phyloP scores from a whole-genome alignment of 148 eudicot genomes.

The Arctostaphylos glauca region DNA sequence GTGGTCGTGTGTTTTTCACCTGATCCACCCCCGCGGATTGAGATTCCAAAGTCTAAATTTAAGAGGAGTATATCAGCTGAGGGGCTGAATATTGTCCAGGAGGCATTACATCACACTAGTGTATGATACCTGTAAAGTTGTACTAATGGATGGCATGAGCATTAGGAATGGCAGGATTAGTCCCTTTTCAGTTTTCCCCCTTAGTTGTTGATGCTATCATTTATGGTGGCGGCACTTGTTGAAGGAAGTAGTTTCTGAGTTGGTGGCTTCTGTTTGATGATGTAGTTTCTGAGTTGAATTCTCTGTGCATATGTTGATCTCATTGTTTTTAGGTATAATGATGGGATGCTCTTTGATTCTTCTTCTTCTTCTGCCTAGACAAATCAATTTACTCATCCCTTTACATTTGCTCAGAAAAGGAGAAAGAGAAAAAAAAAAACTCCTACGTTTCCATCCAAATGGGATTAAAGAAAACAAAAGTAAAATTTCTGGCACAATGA shows the following conservation, averaged over 20 bases:
- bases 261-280: not conserved
- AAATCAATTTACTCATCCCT: too few species aligned
- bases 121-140: too few species aligned
- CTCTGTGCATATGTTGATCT: not conserved
- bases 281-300: not conserved
- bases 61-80: conserved; percentile 57
- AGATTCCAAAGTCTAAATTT: conserved; percentile 24
- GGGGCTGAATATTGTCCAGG: conserved; percentile 34
- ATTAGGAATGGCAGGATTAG: not conserved
- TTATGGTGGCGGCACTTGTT: not conserved
- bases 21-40: conserved; percentile 47
- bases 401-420: too few species aligned
- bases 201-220: not conserved
- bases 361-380: too few species aligned
- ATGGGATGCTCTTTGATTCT: not conserved
- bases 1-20: conserved; percentile 56
- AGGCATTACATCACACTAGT: too few species aligned
- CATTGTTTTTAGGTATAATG: not conserved
- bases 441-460: too few species aligned
- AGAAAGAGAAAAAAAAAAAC: too few species aligned
- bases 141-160: too few species aligned
- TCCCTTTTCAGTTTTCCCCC: not conserved
- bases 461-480: too few species aligned
- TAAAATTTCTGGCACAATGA: too few species aligned
- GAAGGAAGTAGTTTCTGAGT: not conserved